Percentiles rank a stretch among this genome's conserved stretches.
phyloP scores from a whole-genome alignment of 495 filamentous ascomycete species.

The Daldinia vernicosa region DNA sequence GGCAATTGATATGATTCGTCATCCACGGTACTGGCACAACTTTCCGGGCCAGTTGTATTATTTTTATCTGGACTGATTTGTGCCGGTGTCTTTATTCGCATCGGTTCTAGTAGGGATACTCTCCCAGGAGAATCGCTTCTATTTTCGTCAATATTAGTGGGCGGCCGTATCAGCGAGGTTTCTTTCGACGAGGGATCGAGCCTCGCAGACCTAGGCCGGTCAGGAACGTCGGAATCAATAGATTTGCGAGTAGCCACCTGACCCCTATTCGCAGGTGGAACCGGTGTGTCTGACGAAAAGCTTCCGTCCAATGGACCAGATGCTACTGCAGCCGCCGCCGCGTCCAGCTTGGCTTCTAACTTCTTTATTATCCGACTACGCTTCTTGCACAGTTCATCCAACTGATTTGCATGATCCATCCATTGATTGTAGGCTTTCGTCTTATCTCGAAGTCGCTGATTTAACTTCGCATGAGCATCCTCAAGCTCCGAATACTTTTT shows the following conservation, averaged over 20 bases:
- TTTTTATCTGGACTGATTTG: background rate
- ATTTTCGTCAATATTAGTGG: background rate
- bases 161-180: conserved; percentile 4
- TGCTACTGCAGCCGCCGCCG: conserved; percentile 8
- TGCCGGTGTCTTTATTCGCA: background rate
- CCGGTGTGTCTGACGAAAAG: conserved; percentile 25
- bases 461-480: conserved; percentile 48
- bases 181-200: background rate
- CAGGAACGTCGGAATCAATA: background rate
- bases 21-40: conserved; percentile 8
- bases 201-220: background rate
- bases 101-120: background rate
- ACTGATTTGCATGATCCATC: conserved; percentile 39
- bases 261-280: conserved; percentile 2
- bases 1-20: conserved; percentile 35
- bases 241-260: background rate
- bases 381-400: conserved; percentile 33
- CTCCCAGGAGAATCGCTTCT: background rate
- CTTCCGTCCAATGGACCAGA: conserved; percentile 21
- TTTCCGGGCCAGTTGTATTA: background rate
- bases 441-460: conserved; percentile 37
- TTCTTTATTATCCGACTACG: conserved; percentile 45
- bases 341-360: conserved; percentile 37
- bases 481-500: conserved; percentile 44
- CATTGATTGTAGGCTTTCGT: conserved; percentile 36